Conservation (phyloP, 495 filamentous ascomycete genomes). For the Pyrenula aspistea region DNA sequence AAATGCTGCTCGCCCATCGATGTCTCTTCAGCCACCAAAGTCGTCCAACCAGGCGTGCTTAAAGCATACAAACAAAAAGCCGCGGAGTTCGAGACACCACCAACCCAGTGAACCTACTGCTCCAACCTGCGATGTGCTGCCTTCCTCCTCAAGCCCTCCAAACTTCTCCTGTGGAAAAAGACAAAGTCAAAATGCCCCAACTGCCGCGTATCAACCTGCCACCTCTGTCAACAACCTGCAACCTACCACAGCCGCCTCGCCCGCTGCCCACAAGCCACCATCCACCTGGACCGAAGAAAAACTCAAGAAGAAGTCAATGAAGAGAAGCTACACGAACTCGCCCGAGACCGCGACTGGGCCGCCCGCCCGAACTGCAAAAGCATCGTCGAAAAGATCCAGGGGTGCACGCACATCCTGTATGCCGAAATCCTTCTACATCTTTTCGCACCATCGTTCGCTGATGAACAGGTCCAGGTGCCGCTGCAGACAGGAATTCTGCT, state of each 20-base stretch:
- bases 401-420: not conserved
- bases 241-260: not conserved
- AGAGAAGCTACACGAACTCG: not conserved
- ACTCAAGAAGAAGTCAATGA: not conserved
- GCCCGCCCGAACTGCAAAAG: not conserved
- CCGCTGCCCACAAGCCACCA: not conserved
- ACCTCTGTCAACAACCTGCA: not conserved
- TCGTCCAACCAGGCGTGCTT: not conserved
- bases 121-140: not conserved
- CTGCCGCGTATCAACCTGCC: not conserved
- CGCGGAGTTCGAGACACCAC: not conserved
- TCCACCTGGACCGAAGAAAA: not conserved
- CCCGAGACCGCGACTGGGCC: not conserved
- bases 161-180: not conserved
- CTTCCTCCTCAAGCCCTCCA: not conserved
- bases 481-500: not conserved
- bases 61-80: not conserved
- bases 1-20: too few species aligned
- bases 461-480: not conserved
- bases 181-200: not conserved
- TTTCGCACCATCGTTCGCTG: not conserved
- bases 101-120: not conserved
- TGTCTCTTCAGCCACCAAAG: too few species aligned
- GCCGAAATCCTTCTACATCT: not conserved
- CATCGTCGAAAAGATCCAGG: not conserved